These are phyloP conservation scores for Lentinus tigrinus DNA, from an alignment of 768 basidiomycete species.

Conservation along the genomic window DNA sequence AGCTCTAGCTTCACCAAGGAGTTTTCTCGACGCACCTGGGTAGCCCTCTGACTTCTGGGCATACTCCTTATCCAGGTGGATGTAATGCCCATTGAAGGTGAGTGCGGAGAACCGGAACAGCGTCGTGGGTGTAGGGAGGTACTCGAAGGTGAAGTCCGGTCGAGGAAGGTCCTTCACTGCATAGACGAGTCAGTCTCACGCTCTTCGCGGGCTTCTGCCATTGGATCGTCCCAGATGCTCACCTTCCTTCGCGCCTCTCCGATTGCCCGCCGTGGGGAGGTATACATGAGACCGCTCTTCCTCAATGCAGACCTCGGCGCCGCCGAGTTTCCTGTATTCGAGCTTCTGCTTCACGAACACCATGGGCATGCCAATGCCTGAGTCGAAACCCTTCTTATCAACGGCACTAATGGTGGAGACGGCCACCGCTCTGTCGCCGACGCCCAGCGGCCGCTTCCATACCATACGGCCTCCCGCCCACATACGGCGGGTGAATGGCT, in stretches of 20 bases:
- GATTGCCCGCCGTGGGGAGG: conserved; percentile 35
- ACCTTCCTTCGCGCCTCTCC: conserved; percentile 45
- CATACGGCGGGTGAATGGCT: conserved; percentile 77
- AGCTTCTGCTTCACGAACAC: conserved; percentile 73
- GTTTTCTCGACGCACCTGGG: conserved; percentile 45
- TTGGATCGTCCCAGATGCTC: background rate
- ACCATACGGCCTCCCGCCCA: conserved; percentile 73
- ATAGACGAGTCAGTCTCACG: background rate
- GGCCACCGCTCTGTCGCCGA: conserved; percentile 53
- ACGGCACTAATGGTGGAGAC: conserved; percentile 48
- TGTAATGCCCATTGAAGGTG: conserved; percentile 82
- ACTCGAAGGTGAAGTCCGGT: conserved; percentile 60
- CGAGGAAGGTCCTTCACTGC: conserved; percentile 52
- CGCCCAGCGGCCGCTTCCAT: conserved; percentile 56
- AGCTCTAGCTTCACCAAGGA: conserved; percentile 1
- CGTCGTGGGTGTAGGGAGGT: conserved; percentile 65
- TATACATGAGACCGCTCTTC: conserved; percentile 76
- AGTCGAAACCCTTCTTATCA: conserved; percentile 64
- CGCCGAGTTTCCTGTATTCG: conserved; percentile 45
- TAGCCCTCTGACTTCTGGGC: conserved; percentile 69
- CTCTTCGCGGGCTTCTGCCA: background rate
- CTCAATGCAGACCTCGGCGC: conserved; percentile 43
- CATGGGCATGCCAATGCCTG: conserved; percentile 53
- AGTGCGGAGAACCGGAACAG: conserved; percentile 86
- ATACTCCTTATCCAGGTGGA: conserved; percentile 80